Evolutionary conservation across 306 rosid species (phyloP), one percentile per base, ranked within the genome.

Genomic region (Albizia julibrissin): DNA sequence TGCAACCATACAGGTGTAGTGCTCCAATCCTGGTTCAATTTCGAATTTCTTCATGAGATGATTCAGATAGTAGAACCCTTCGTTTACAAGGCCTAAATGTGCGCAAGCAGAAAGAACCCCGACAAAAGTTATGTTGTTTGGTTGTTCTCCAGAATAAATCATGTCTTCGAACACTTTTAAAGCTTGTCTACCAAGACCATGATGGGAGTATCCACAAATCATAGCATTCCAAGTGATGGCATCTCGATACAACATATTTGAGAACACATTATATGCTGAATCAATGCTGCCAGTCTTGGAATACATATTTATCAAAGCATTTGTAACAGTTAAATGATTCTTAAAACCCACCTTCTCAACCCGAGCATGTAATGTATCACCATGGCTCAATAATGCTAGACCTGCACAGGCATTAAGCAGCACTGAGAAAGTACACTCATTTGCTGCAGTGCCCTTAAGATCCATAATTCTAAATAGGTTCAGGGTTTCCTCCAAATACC

Each of bases 1-100:
- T 39, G 87, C 82, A 24, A 92, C 88, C 87, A 90, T 84, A 72
- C 98, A 91, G 29, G 97, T 92, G 85, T 90, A 91, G 85, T 94
- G 97, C 89, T 91, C 97, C 78, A 91, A 80, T 66, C 94, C 92
- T 2, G 94, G 96, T 71, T 91, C 90, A 29, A 94, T 85, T 47
- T 86, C 58, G 52, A 62, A 80, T 24, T 72, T 73, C 70, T 75
- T 85, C 94, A 92, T 92, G 65, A 80, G 76, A 15, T 82, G 82
- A 82, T 89, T 82, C 84, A 90, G 79, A 82, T 79, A 89, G 78
- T 81, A 85, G 80, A 86, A 83, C 71, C 94, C 94, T 85, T 86
- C 87, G 27, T 89, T 65, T 77, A 89, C 91, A 80, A 86, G 80
- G 68, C 82, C 90, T 80, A 87, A 68, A 81, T 86, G 94, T 13